Base-by-base conservation (phyloP, 1,284 basidiomycete species). In the Moniliella sp. region DNA sequence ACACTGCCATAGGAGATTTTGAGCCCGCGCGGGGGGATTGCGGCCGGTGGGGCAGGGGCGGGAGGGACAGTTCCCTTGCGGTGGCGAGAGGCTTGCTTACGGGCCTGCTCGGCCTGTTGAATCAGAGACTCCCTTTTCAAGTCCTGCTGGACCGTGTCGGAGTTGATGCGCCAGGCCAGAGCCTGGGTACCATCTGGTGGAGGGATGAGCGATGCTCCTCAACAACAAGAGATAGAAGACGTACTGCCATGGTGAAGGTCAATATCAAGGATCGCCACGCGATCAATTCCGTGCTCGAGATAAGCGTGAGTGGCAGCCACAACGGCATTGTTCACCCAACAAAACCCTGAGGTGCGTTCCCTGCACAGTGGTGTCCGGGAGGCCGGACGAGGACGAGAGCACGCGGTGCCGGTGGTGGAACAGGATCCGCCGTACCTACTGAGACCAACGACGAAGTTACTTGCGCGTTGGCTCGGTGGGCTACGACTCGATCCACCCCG, bases 221-320 rank as follows among this genome's bases (percentile, higher is more conserved):
- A 29, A 8, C 5, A 14, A 17, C 10, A 7, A 17, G 12, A 15
- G 14, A 7, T 11, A 4, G 1, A 11, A 11, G 5, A 35, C 34
- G 31, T n/a, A 27, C 11, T 44, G 17, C 61, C 44, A 49, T 91
- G 84, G 61, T 93, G 84, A 4, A 93, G 65, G 61, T 94, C 86
- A 40, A 93, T 83, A 52, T 94, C 88, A 28, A 93, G 71, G 31
- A 94, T 76, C 19, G 88, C 70, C 1, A 80, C 68, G 16, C 81
- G 73, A 28, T 76, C 73, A 31, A 91, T 68, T 4, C 71, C 69
- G 50, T 93, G 75, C 31, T 72, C 66, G 3, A 84, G 62, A 57
- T 93, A 75, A 78, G 80, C 86, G 57, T 93, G 81, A 12, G 83
- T 78, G 15, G 83, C 80, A 0, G 71, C 84, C 2, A 94, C 72